Conservation (phyloP, 202 grass and related monocot genomes). For the Carex arenaria region DNA sequence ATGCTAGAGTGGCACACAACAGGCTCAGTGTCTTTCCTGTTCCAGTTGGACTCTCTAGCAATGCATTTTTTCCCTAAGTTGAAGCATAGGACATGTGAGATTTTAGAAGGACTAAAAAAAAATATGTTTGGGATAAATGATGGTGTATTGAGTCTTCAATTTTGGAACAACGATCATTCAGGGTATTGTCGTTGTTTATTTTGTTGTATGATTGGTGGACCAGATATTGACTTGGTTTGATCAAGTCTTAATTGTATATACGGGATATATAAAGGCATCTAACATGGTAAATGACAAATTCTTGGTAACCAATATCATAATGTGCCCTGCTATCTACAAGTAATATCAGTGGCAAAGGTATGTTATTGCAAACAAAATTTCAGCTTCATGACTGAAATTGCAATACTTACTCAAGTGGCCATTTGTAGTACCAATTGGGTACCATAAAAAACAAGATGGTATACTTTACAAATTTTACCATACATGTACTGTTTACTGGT, state of each 20-base stretch:
- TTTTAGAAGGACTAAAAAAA: background rate
- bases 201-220: background rate
- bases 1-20: slow-evolving; percentile 75
- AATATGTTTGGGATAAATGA: background rate
- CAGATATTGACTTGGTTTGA: background rate
- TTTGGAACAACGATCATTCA: background rate
- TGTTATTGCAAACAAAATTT: background rate
- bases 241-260: background rate
- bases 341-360: background rate
- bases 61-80: slow-evolving; percentile 71
- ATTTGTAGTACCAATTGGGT: background rate
- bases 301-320: background rate
- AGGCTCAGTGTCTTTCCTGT: slow-evolving; percentile 95
- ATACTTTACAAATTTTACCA: background rate
- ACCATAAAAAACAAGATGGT: background rate
- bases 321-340: background rate
- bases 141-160: background rate
- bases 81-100: slow-evolving; percentile 6
- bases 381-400: background rate
- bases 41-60: slow-evolving; percentile 88
- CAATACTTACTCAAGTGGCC: background rate
- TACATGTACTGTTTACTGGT: background rate
- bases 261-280: background rate
- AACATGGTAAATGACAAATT: background rate
- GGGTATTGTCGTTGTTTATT: background rate